Evolutionary conservation across 176 grass and related monocot species (phyloP), one percentile per base, ranked within the genome.

Genomic region (Rhynchospora tenuis): DNA sequence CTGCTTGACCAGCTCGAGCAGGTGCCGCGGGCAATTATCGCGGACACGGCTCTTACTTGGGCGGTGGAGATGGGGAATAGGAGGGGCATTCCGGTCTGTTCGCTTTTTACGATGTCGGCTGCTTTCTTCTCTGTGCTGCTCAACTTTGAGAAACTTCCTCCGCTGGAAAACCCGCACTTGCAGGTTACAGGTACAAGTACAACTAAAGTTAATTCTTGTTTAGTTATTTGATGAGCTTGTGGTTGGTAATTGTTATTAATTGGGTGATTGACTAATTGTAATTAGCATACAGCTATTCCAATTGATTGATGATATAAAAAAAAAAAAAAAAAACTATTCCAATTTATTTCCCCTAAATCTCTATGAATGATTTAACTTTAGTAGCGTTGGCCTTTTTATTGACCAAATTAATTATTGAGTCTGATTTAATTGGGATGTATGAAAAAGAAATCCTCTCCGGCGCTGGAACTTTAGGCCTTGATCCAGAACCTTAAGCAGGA

Each of bases 51-150:
- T 83, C 64, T 92, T 33, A 42, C 82, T 13, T 95, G 93, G 90
- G 84, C 71, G 11, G 83, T 94, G 27, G 17, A 46, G 13, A 63
- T 52, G 64, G 92, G 92, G 43, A 86, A 81, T 47, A 45, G 54
- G 79, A 83, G 73, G 42, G 85, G 85, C 20, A 84, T 94, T 70
- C 89, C 89, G 59, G 85, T 94, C 51, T 87, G 87, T 88, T 94
- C 87, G 19, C 65, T 94, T 7, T 91, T 80, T 82, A 81, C 92
- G 22, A 87, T 84, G 83, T 47, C 92, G 6, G 87, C 87, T 50
- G 82, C 78, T 13, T 94, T 88, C 61, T 89, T 91, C 79, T 48
- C 84, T 81, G 71, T 86, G 44, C 65, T 94, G 80, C 87, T 64
- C 26, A 78, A 89, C 73, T 45, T 86, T 10, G 83, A 88, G 50